Evolutionary conservation across 2,329 filamentous ascomycete genomes (phyloP).

Genomic region (Ascocoryne sarcoides): DNA sequence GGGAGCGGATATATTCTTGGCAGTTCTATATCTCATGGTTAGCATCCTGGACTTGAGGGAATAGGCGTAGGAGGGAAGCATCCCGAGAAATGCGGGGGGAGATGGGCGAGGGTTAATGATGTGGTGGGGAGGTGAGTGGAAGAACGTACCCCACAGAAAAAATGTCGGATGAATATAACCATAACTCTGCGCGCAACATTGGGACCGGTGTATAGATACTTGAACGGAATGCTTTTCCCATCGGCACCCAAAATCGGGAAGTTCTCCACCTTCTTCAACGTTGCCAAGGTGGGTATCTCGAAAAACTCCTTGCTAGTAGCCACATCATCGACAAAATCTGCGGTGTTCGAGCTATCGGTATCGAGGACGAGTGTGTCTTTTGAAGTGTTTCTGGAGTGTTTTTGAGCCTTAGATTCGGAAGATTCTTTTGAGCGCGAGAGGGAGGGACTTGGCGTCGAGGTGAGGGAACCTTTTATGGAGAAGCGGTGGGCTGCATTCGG

Average conservation of each 20-base stretch:
- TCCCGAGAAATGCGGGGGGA: no score
- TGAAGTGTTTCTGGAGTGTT: background rate
- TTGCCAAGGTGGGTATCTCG: conserved; percentile 42
- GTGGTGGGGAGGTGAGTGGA: background rate
- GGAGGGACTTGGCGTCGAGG: background rate
- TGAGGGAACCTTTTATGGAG: background rate
- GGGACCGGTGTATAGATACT: conserved; percentile 27
- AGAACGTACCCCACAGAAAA: conserved; percentile 30
- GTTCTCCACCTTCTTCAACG: conserved; percentile 41
- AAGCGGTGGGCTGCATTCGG: background rate
- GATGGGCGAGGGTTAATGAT: background rate
- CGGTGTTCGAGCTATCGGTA: conserved; percentile 15
- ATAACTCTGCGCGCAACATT: conserved; percentile 27
- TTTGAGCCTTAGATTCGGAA: conserved; percentile 1
- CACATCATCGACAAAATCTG: conserved; percentile 49
- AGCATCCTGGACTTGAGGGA: no score
- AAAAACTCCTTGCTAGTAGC: conserved; percentile 46
- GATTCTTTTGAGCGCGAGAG: background rate
- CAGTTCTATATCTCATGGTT: no score
- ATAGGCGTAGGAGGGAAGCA: no score
- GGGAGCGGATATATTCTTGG: conserved; percentile 28
- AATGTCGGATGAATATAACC: conserved; percentile 31
- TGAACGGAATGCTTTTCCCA: conserved; percentile 26
- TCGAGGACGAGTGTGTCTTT: conserved; percentile 10
- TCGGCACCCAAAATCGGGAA: conserved; percentile 25